A percentile compares a stretch with the other conserved stretches of the same genome.
phyloP scores from a whole-genome alignment of 1,139 yeast genomes.

The Blastobotrys serpentis region DNA sequence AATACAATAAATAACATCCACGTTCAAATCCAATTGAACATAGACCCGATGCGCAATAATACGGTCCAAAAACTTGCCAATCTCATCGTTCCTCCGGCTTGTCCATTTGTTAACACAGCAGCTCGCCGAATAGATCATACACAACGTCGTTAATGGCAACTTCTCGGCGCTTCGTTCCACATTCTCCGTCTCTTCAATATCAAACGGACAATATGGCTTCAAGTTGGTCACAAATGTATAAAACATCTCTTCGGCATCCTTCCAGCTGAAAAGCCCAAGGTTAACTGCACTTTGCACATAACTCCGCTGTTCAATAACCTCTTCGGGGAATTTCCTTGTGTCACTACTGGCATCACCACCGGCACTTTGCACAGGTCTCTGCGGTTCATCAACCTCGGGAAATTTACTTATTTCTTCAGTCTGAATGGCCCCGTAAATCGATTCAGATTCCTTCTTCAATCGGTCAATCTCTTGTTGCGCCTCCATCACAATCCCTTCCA shows the following conservation, averaged over 20 bases:
- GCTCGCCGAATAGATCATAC: neutral
- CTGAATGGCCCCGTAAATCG: neutral
- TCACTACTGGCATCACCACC: neutral
- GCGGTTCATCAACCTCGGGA: too few species aligned
- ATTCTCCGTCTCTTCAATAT: constrained; percentile 23
- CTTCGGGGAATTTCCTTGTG: neutral
- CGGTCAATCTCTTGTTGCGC: neutral
- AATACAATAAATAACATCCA: neutral
- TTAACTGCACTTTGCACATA: constrained; percentile 45
- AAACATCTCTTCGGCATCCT: constrained; percentile 40
- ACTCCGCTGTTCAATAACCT: constrained; percentile 32
- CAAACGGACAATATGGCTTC: constrained; percentile 46
- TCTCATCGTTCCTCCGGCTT: neutral
- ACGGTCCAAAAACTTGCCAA: neutral
- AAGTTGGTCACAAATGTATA: constrained; percentile 33
- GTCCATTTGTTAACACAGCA: neutral
- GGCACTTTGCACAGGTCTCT: too few species aligned
- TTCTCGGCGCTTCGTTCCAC: neutral
- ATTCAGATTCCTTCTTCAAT: neutral
- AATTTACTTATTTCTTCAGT: too few species aligned
- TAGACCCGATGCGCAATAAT: constrained; percentile 1
- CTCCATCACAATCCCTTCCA: neutral
- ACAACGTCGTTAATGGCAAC: neutral
- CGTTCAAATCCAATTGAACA: neutral
- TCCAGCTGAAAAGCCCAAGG: constrained; percentile 33